Base-by-base conservation (phyloP, 1,284 basidiomycete genomes). In the Cystobasidium sp. region DNA sequence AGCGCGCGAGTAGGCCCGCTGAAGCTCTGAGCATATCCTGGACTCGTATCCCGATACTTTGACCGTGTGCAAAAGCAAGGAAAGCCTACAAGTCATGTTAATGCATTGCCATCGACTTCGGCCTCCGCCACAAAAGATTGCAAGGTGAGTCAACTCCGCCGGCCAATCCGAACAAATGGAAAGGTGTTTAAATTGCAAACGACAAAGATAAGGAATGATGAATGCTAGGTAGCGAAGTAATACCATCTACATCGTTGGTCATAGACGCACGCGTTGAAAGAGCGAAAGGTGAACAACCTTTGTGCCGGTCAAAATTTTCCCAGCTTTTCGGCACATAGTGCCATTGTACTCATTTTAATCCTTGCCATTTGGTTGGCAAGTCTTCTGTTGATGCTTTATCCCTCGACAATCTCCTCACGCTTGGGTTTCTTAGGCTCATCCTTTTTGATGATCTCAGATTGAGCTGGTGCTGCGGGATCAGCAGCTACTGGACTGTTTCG, bases 391-490 rank as follows among this genome's bases (percentile, higher is more conserved):
- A 2, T 31, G 2, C 31, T 31, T 31, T 66, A 66, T 0, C 64
- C 64, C n/a, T 73, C 70, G n/a, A 73, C 70, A 31, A 73, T 73
- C 46, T 73, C 70, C 43, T 73, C 70, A 14, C 70, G 22, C 63
- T 73, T 73, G 2, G 58, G 70, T 62, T 73, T 73, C 58, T 70
- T 70, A 5, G 56, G 55, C 44, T 70, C 58, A 6, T 59, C 68
- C 39, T 52, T 59, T 39, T 56, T 58, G 53, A 46, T 65, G n/a
- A 53, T 43, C 52, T 73, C 53, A 7, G 39, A 22, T 22, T 64
- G 39, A 39, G 58, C n/a, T 3, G 68, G 59, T 22, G 46, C 24
- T 10, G 49, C 43, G 37, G 24, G 49, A 4, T 18, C 7, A 18
- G 6, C 18, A 18, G 31, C 24, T 10, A 53, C 52, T 10, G 63